A percentile compares a stretch with the other conserved stretches of the same genome.
Conservation (phyloP, 345 rosid genomes). For the Syzygium jambos region DNA sequence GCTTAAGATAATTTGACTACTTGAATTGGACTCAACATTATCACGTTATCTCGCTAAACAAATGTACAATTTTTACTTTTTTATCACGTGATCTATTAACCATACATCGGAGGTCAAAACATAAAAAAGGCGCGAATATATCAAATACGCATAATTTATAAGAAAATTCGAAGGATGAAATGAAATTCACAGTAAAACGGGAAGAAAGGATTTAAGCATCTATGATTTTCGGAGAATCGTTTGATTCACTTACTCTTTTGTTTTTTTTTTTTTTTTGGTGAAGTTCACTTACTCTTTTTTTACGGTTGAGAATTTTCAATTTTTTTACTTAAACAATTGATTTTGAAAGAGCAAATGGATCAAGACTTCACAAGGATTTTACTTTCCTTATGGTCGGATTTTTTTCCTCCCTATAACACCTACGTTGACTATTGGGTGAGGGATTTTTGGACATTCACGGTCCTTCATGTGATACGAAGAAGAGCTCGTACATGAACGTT, state of each 20-base stretch:
- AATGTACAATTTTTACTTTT: not conserved
- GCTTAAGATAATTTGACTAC: not conserved
- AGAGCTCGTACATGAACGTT: not conserved
- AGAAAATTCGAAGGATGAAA: not conserved
- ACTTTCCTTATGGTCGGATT: not conserved
- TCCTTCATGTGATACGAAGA: not conserved
- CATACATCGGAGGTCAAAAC: not conserved
- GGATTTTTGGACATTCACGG: not conserved
- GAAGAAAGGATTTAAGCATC: not conserved
- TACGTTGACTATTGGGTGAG: not conserved
- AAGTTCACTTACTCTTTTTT: not conserved
- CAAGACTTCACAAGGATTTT: not conserved
- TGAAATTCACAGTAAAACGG: not conserved
- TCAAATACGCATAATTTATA: not conserved
- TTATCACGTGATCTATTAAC: not conserved
- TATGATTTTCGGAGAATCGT: not conserved
- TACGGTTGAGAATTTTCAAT: not conserved
- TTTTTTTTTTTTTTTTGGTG: too few species aligned
- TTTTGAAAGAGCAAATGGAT: not conserved
- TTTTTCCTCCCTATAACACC: not conserved
- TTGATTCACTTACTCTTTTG: not conserved
- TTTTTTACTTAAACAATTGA: not conserved
- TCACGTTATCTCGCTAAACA: not conserved
- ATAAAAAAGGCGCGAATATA: not conserved
- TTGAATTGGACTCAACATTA: not conserved